These are phyloP conservation scores for Blastobotrys niveus DNA, from an alignment of 1,139 yeast species.

Conservation along the genomic window DNA sequence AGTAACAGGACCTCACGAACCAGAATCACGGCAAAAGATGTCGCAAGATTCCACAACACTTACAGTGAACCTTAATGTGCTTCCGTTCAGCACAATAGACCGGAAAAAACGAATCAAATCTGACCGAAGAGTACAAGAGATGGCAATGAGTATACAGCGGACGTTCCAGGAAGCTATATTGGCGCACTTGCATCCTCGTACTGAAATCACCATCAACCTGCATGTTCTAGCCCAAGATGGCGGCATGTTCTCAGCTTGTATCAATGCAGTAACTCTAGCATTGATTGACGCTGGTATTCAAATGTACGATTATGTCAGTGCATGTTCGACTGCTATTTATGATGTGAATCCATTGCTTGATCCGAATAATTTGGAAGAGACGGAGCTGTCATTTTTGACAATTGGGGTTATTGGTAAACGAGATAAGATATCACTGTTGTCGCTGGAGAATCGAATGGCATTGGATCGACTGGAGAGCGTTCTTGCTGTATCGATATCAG, in stretches of 20 bases:
- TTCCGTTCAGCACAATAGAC: constrained; percentile 76
- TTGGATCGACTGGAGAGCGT: constrained; percentile 72
- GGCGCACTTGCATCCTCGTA: constrained; percentile 72
- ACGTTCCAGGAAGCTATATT: constrained; percentile 79
- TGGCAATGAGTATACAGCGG: constrained; percentile 65
- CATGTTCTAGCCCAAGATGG: constrained; percentile 90
- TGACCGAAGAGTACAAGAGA: constrained; percentile 59
- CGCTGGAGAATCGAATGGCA: constrained; percentile 74
- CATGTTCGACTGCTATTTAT: constrained; percentile 73
- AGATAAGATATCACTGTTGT: constrained; percentile 67
- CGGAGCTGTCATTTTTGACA: constrained; percentile 73
- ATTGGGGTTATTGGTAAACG: constrained; percentile 79
- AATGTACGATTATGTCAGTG: constrained; percentile 83
- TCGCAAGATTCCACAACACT: constrained; percentile 48
- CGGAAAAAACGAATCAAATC: constrained; percentile 52
- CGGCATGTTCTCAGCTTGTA: constrained; percentile 69
- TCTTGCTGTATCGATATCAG: constrained; percentile 83
- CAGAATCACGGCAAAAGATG: constrained; percentile 43
- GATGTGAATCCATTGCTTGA: constrained; percentile 73
- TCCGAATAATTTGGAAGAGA: constrained; percentile 75
- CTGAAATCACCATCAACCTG: constrained; percentile 64
- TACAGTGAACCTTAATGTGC: constrained; percentile 60
- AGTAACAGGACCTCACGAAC: constrained; percentile 89
- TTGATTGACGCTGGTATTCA: constrained; percentile 93
- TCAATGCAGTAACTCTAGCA: constrained; percentile 87